Evolutionary conservation across 2,329 filamentous ascomycete species (phyloP).

Genomic region (Sarocladium strictum): DNA sequence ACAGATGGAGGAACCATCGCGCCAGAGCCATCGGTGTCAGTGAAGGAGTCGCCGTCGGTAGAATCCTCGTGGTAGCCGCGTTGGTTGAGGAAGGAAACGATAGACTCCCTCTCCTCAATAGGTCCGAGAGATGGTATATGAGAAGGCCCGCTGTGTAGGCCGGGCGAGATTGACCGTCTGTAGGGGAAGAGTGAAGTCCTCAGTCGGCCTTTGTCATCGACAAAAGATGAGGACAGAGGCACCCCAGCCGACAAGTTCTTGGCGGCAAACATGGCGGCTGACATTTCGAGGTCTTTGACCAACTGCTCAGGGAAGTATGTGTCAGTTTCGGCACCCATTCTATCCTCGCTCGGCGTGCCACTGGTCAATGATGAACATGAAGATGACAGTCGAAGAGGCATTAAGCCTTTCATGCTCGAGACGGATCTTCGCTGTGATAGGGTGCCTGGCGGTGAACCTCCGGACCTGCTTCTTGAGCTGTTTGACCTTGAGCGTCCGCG

Average conservation of each 20-base stretch:
- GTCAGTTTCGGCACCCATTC: conserved; percentile 23
- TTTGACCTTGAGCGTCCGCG: not conserved
- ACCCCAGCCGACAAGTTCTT: conserved; percentile 47
- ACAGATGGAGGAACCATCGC: conserved; percentile 27
- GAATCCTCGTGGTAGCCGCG: conserved; percentile 16
- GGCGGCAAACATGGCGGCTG: conserved; percentile 39
- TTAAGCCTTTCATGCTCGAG: conserved; percentile 32
- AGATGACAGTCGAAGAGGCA: conserved; percentile 29
- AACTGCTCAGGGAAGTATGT: conserved; percentile 51
- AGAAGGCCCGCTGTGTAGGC: conserved; percentile 16
- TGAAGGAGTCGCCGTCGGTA: conserved; percentile 28
- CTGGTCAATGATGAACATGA: conserved; percentile 19
- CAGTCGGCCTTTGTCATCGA: conserved; percentile 18
- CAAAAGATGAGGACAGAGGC: conserved; percentile 28
- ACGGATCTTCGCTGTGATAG: conserved; percentile 26
- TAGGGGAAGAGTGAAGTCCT: conserved; percentile 11
- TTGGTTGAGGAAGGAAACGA: conserved; percentile 27
- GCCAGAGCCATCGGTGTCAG: conserved; percentile 24
- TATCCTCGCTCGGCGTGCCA: conserved; percentile 18
- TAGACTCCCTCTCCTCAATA: conserved; percentile 30
- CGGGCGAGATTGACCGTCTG: not conserved
- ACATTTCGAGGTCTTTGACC: conserved; percentile 47
- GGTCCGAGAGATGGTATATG: conserved; percentile 23
- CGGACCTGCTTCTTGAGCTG: not conserved
- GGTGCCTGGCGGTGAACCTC: not conserved